Evolutionary conservation across 2,329 filamentous ascomycete genomes (phyloP).

Genomic region (Penicillium sp.): DNA sequence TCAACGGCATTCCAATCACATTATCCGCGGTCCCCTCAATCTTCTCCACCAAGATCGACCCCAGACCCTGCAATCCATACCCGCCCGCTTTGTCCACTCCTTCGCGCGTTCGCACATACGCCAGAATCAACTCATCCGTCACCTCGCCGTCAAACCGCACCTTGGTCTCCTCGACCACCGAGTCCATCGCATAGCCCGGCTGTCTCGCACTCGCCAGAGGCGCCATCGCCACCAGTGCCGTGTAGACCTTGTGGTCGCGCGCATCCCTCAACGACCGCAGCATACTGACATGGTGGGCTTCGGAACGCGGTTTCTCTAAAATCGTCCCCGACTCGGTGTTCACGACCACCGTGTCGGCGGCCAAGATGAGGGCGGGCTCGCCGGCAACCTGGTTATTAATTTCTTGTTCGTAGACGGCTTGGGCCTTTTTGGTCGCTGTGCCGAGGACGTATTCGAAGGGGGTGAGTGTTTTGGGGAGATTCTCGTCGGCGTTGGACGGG

Average conservation of each 20-base stretch:
- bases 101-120: conserved; percentile 66
- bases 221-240: conserved; percentile 74
- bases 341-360: conserved; percentile 87
- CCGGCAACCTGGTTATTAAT: conserved; percentile 50
- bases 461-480: conserved; percentile 71
- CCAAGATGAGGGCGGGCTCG: conserved; percentile 79
- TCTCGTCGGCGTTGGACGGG: conserved; percentile 76
- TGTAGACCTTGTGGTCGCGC: conserved; percentile 73
- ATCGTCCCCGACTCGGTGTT: conserved; percentile 64
- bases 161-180: conserved; percentile 79
- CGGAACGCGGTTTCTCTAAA: conserved; percentile 81
- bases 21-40: conserved; percentile 91
- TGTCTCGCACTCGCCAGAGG: conserved; percentile 72
- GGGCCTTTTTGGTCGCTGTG: conserved; percentile 77
- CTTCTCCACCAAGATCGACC: conserved; percentile 77
- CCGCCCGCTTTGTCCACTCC: conserved; percentile 94
- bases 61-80: conserved; percentile 87
- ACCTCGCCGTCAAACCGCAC: conserved; percentile 75
- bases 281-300: conserved; percentile 78
- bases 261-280: conserved; percentile 74
- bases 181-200: conserved; percentile 79
- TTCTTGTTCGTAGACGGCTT: conserved; percentile 62
- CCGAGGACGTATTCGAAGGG: conserved; percentile 87
- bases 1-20: conserved; percentile 82
- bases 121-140: conserved; percentile 75